A percentile compares a stretch with the other conserved stretches of the same genome.
These are phyloP conservation scores for Penicillium dipodomyicola DNA, from an alignment of 495 filamentous ascomycete genomes.

Conservation along the genomic window DNA sequence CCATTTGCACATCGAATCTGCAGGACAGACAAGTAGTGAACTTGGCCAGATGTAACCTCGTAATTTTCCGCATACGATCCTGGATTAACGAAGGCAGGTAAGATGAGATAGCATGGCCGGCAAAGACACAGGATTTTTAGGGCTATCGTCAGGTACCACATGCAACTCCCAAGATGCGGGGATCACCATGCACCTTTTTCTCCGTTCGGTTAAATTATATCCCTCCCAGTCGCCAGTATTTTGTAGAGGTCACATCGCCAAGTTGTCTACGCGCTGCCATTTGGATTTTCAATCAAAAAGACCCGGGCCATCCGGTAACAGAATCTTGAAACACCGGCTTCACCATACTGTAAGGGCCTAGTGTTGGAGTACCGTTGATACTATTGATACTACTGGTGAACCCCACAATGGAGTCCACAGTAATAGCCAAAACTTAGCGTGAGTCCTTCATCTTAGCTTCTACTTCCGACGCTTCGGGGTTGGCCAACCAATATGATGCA, in stretches of 20 bases:
- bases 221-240: background rate
- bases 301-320: background rate
- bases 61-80: background rate
- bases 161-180: background rate
- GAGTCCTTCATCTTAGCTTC: conserved; percentile 23
- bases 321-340: background rate
- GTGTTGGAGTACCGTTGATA: conserved; percentile 15
- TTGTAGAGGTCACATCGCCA: background rate
- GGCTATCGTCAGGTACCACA: background rate
- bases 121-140: background rate
- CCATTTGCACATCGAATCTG: background rate
- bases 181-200: background rate
- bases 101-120: no score
- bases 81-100: background rate
- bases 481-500: conserved; percentile 21
- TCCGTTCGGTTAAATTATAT: background rate
- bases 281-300: background rate
- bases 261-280: background rate
- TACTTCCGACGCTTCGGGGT: conserved; percentile 18
- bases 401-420: conserved; percentile 26
- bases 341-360: background rate
- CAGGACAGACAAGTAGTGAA: background rate
- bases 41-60: background rate
- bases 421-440: conserved; percentile 18
- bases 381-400: conserved; percentile 14